Evolutionary conservation across 1,284 basidiomycete species (phyloP), one percentile per base, ranked within the genome.

Genomic region (Ceratobasidium theobromae): DNA sequence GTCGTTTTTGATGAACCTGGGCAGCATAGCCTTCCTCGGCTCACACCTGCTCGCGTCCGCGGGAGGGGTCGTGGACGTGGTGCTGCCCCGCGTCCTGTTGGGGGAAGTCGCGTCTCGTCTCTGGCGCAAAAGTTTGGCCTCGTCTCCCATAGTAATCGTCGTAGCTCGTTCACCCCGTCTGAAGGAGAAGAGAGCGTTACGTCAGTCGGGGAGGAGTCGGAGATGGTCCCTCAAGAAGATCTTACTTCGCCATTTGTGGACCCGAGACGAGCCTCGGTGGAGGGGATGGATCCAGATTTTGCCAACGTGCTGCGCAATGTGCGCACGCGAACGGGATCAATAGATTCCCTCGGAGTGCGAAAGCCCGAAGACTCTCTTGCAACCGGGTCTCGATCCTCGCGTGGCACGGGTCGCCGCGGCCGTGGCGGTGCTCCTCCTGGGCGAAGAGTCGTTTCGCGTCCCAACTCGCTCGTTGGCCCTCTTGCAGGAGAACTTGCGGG

Each of bases 281-380:
- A 93, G 58, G 89, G 89, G 41, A 90, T 93, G 87, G 91, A 93
- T 71, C 91, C 91, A 9, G 81, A 78, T 0, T 93, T 91, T 73
- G 89, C 89, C 62, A 90, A 91, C 68, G 79, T 91, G 14, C 82
- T 91, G 0, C 62, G 62, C 51, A 64, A 65, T 48, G 45, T 33
- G 18, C 62, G 52, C 18, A 53, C 62, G 4, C 62, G 51, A 40
- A 40, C 28, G 12, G 51, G 43, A 21, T 35, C 51, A 23, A 41
- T 48, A 6, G 60, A 53, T 21, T 53, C 62, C 8, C 30, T 53
- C 18, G 51, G 40, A 23, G 38, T 41, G 40, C 62, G 62, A 18
- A 51, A 53, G 18, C 30, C 40, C 18, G 33, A 64, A 40, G 27
- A 45, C 14, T 62, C 67, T n/a, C 16, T 35, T 41, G 40, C 48